phyloP scores from a whole-genome alignment of 2,329 filamentous ascomycete species.

The Phaeoacremonium minimum region DNA sequence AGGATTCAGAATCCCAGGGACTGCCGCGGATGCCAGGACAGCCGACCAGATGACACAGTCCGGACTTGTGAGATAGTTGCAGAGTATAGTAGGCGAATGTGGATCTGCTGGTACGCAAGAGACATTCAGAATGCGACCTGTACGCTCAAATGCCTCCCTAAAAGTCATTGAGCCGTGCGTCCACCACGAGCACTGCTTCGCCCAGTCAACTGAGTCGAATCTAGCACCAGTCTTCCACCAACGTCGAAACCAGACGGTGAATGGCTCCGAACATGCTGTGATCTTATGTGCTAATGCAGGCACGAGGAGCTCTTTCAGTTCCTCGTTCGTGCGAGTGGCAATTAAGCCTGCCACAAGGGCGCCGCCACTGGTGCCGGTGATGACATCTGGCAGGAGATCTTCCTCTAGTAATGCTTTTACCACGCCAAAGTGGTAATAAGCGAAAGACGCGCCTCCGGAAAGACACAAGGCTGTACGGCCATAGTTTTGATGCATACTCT shows the following conservation, averaged over 20 bases:
- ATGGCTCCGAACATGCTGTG: slow-evolving; percentile 76
- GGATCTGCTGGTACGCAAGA: slow-evolving; percentile 94
- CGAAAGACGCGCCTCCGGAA: slow-evolving; percentile 89
- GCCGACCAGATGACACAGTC: slow-evolving; percentile 99
- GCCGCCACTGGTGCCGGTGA: slow-evolving; percentile 93
- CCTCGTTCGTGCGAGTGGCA: slow-evolving; percentile 85
- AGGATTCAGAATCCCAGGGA: slow-evolving; percentile 92
- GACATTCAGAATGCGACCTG: slow-evolving; percentile 91
- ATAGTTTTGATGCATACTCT: slow-evolving; percentile 84
- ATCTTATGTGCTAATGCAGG: slow-evolving; percentile 84
- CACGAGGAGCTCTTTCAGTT: slow-evolving; percentile 78
- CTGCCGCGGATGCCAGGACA: slow-evolving; percentile 88
- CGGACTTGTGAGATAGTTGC: slow-evolving; percentile 91
- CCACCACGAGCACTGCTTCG: slow-evolving; percentile 81
- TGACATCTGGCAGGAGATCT: slow-evolving; percentile 82
- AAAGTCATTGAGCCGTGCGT: slow-evolving; percentile 89
- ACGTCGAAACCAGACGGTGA: slow-evolving; percentile 70
- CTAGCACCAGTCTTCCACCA: slow-evolving; percentile 93
- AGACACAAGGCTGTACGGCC: slow-evolving; percentile 90
- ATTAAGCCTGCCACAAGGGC: slow-evolving; percentile 84
- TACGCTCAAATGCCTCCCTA: slow-evolving; percentile 87
- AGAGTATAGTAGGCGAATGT: slow-evolving; percentile 85
- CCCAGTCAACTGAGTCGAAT: slow-evolving; percentile 94
- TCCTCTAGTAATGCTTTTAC: slow-evolving; percentile 86
- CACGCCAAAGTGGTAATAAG: slow-evolving; percentile 95